A percentile compares a stretch with the other conserved stretches of the same genome.
Evolutionary conservation across 1,139 yeast species (phyloP).

Genomic region (Hyphopichia pseudoburtonii): DNA sequence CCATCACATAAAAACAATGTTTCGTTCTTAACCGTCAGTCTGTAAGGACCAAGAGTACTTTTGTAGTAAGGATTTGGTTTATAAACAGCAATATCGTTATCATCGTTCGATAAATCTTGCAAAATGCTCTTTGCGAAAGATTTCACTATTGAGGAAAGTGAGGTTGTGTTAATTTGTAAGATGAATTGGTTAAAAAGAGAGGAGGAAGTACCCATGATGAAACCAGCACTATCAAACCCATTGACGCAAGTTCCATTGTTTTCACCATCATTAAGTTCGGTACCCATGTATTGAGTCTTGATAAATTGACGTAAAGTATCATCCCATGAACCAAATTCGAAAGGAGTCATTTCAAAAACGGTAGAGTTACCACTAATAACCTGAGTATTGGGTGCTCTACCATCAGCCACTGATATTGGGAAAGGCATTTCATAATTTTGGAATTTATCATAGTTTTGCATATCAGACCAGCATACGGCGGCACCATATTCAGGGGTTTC

Average conservation of each 20-base stretch:
- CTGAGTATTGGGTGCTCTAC: conserved; percentile 66
- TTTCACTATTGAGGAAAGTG: conserved; percentile 47
- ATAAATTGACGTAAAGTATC: conserved; percentile 68
- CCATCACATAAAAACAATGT: conserved; percentile 45
- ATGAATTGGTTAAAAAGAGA: conserved; percentile 77
- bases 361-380: conserved; percentile 67
- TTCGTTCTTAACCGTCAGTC: conserved; percentile 29
- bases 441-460: conserved; percentile 55
- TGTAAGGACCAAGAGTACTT: conserved; percentile 38
- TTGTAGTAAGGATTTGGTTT: conserved; percentile 54
- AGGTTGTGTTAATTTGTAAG: conserved; percentile 60
- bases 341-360: conserved; percentile 76
- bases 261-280: conserved; percentile 58
- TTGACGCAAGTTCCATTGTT: conserved; percentile 48
- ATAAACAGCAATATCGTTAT: conserved; percentile 45
- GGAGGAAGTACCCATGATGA: conserved; percentile 78
- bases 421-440: conserved; percentile 69
- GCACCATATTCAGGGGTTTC: conserved; percentile 56
- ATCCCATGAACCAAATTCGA: conserved; percentile 89
- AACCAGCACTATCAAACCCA: conserved; percentile 86
- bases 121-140: conserved; percentile 47
- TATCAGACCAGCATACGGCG: conserved; percentile 64
- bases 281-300: conserved; percentile 71
- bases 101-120: conserved; percentile 42
- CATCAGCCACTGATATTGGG: conserved; percentile 78